phyloP scores from a whole-genome alignment of 2,329 filamentous ascomycete genomes.

The Aspergillus calidoustus region DNA sequence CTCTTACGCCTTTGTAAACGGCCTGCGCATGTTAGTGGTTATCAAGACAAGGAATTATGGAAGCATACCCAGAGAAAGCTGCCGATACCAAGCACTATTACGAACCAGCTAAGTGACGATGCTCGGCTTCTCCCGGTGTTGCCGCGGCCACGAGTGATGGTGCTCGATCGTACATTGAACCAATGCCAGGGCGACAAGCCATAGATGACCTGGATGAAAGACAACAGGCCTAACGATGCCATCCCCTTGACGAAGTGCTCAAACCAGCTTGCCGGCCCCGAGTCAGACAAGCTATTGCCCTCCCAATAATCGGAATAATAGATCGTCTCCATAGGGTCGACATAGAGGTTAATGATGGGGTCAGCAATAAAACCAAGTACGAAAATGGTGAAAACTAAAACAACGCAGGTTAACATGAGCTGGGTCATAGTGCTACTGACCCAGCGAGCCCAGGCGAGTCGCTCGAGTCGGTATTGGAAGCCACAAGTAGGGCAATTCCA shows the following conservation, averaged over 20 bases:
- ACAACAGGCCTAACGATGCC: conserved; percentile 84
- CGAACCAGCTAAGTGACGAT: conserved; percentile 76
- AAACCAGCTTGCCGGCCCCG: conserved; percentile 67
- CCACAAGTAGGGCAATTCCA: conserved; percentile 88
- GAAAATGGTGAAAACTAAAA: conserved; percentile 76
- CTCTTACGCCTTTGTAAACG: conserved; percentile 80
- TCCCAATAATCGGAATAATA: conserved; percentile 53
- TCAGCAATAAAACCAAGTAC: conserved; percentile 89
- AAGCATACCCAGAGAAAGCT: conserved; percentile 74
- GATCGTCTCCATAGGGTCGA: conserved; percentile 73
- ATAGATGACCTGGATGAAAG: conserved; percentile 79
- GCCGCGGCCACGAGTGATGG: conserved; percentile 57
- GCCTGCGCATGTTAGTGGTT: conserved; percentile 55
- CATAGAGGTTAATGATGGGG: conserved; percentile 85
- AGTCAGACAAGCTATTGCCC: conserved; percentile 40
- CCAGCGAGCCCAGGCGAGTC: conserved; percentile 74
- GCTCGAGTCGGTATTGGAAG: conserved; percentile 78
- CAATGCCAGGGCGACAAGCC: conserved; percentile 76
- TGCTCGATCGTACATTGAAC: conserved; percentile 71
- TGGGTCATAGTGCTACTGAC: conserved; percentile 71
- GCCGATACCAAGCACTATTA: conserved; percentile 77
- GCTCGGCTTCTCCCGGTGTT: conserved; percentile 75
- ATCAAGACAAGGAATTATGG: not conserved
- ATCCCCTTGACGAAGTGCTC: conserved; percentile 89
- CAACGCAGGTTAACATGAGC: conserved; percentile 69